phyloP scores from a whole-genome alignment of 768 basidiomycete genomes.

The Suillus occidentalis region DNA sequence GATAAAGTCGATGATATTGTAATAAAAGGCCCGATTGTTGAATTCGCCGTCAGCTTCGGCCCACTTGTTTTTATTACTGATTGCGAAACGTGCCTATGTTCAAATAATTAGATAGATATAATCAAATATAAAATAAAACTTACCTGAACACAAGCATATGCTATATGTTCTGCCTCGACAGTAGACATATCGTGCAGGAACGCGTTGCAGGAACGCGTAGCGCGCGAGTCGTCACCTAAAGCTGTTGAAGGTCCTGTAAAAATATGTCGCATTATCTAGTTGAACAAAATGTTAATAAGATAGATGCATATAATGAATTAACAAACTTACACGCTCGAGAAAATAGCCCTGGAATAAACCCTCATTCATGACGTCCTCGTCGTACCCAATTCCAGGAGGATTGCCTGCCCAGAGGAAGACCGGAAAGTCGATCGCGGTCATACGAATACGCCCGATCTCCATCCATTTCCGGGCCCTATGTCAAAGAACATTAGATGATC shows the following conservation, averaged over 20 bases:
- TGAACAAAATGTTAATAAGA: background rate
- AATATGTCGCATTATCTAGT: conserved; percentile 5
- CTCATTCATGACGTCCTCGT: background rate
- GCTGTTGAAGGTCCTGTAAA: conserved; percentile 1
- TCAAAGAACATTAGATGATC: background rate
- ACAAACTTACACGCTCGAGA: conserved; percentile 3
- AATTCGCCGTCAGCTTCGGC: conserved; percentile 5
- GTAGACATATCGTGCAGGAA: conserved; percentile 2
- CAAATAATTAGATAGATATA: no score
- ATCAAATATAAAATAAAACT: background rate
- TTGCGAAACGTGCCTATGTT: no score
- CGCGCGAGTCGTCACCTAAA: conserved; percentile 1
- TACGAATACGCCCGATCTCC: conserved; percentile 2
- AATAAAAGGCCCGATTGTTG: conserved; percentile 9
- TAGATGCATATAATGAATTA: background rate
- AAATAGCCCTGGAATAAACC: conserved; percentile 9
- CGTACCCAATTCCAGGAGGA: background rate
- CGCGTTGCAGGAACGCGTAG: no score
- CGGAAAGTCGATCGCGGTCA: background rate
- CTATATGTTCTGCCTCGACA: conserved; percentile 7
- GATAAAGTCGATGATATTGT: background rate
- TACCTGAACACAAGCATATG: conserved; percentile 7
- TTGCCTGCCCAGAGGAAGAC: conserved; percentile 10
- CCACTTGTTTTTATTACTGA: background rate
- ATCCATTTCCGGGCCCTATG: conserved; percentile 6